Evolutionary conservation across 352 stramenopile species (phyloP).

Genomic region (Phytophthora chlamydospora): DNA sequence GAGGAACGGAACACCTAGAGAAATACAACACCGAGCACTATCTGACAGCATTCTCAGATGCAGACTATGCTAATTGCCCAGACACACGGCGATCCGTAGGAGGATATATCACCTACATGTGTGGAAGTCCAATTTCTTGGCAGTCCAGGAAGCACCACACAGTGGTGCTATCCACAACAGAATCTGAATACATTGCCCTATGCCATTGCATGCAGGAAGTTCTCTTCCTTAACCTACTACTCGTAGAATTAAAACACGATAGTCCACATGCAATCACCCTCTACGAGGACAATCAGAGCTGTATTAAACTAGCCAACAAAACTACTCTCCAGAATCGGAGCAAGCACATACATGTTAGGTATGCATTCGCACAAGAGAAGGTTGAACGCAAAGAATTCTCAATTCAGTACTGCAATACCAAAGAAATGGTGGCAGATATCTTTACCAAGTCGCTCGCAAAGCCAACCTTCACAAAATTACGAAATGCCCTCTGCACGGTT

Average conservation of each 20-base stretch:
- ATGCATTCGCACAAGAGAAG: no score
- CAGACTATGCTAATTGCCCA: slow-evolving; percentile 29
- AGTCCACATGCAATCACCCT: no score
- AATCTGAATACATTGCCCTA: background rate
- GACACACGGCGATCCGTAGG: slow-evolving; percentile 13
- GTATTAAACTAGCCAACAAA: slow-evolving; percentile 42
- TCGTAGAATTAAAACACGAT: slow-evolving; percentile 1
- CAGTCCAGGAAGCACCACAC: slow-evolving; percentile 28
- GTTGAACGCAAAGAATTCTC: no score
- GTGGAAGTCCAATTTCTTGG: slow-evolving; percentile 30
- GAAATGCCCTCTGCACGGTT: no score
- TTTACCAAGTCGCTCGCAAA: no score
- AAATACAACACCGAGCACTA: slow-evolving; percentile 4
- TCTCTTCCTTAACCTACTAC: slow-evolving; percentile 8
- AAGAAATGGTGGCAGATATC: no score
- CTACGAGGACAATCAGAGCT: slow-evolving; percentile 43
- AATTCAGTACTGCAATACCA: no score
- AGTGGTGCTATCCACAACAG: slow-evolving; percentile 29
- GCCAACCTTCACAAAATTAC: no score
- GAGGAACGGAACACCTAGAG: slow-evolving; percentile 6
- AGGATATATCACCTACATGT: slow-evolving; percentile 11
- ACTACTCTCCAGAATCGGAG: slow-evolving; percentile 27
- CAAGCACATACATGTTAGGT: slow-evolving; percentile 50
- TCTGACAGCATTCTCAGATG: slow-evolving; percentile 13
- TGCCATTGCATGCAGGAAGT: slow-evolving; percentile 2